Base-by-base conservation (phyloP, 2,329 filamentous ascomycete genomes). In the Penicillium sp. region DNA sequence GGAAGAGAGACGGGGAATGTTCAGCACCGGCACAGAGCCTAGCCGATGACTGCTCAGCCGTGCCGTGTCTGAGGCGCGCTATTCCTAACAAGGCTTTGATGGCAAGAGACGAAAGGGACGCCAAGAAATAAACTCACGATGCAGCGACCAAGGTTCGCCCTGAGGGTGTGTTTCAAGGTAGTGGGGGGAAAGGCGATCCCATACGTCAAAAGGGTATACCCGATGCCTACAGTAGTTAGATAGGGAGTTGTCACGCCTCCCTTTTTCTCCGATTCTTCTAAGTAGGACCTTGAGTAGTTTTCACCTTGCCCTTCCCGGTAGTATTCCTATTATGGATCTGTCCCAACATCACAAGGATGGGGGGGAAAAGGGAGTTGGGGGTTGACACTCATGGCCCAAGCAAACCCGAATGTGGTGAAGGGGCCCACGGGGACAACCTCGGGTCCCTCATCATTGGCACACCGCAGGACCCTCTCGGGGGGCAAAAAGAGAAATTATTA, bases 181-280 rank as follows among this genome's bases (percentile, higher is more conserved):
- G 67, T 66, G 67, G 67, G 67, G 66, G 65, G 24, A 63, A 29
- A 29, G 54, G 46, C 56, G 64, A 64, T 67, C 62, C 61, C 59
- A 60, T 64, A 65, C 61, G 63, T 67, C 65, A 67, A 67, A 67
- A 65, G 66, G 63, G 60, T 64, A 64, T 63, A 66, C 63, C 65
- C 63, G 62, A 61, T 60, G 58, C 61, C 62, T 62, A 21, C 18
- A 3, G 18, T 21, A 59, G 60, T 34, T 61, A 26, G 62, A 58
- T 51, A 44, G 46, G 28, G 28, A 29, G 51, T 46, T 24, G 42
- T 38, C 23, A 51, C 47, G 5, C 12, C 5, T 33, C 12, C 31
- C 4, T 33, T 12, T 33, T 33, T 33, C 31, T 33, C 15, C 31
- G 5, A 13, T 33, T 13, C 18, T 21, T 21, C 2, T 21, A 3